phyloP scores from a whole-genome alignment of 129 eudicot species.

The Dittrichia graveolens region DNA sequence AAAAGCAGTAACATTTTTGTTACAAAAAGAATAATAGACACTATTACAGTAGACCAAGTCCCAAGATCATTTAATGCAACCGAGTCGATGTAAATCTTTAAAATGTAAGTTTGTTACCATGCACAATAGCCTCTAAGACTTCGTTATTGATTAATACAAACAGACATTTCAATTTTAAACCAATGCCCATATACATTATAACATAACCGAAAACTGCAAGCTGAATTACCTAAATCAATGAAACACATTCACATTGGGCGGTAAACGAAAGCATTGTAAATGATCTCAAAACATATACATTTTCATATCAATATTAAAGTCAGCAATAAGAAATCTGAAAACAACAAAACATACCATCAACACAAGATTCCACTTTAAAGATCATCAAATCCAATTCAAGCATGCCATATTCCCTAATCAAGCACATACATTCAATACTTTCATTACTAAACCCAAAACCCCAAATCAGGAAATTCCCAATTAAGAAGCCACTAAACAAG shows the following conservation, averaged over 20 bases:
- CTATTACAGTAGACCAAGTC: background rate
- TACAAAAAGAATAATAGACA: background rate
- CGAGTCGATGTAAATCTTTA: background rate
- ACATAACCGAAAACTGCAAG: background rate
- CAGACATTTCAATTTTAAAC: conserved; percentile 10
- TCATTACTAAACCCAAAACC: conserved; percentile 31
- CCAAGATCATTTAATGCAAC: conserved; percentile 5
- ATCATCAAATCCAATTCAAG: conserved; percentile 9
- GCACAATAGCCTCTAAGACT: too few relatives aligned
- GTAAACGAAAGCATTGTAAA: background rate
- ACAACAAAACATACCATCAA: conserved; percentile 4
- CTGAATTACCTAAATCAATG: background rate
- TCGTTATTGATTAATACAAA: too few relatives aligned
- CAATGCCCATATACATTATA: background rate
- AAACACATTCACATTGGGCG: conserved; percentile 15
- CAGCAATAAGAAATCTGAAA: background rate
- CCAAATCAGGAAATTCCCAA: conserved; percentile 21
- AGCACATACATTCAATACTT: conserved; percentile 23
- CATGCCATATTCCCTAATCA: background rate
- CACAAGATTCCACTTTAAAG: background rate
- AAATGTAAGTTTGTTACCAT: too few relatives aligned
- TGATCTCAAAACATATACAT: conserved; percentile 7
- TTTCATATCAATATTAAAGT: conserved; percentile 11
- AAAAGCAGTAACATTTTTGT: background rate
- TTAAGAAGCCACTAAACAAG: background rate